Evolutionary conservation across 768 basidiomycete genomes (phyloP).

Genomic region (Russula brevipes): DNA sequence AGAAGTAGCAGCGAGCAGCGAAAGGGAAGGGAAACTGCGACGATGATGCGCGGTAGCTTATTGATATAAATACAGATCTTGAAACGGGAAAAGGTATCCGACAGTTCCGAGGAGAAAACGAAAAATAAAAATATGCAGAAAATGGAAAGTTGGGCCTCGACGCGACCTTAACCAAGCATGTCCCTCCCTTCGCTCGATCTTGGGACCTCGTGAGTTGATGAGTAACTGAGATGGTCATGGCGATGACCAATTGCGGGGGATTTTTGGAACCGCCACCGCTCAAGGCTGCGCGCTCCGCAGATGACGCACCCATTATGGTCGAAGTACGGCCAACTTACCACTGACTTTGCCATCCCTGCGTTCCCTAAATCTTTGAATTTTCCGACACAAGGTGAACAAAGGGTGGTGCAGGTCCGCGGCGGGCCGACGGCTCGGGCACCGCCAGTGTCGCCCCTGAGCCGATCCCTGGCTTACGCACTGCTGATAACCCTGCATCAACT

Average conservation of each 20-base stretch:
- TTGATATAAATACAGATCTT: constrained; percentile 21
- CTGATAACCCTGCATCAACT: no score
- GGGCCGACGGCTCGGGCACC: constrained; percentile 3
- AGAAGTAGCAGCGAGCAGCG: not conserved
- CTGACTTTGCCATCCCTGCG: not conserved
- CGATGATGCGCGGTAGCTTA: constrained; percentile 4
- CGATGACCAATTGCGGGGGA: constrained; percentile 7
- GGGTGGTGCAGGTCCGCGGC: constrained; percentile 5
- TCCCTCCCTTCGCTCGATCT: constrained; percentile 19
- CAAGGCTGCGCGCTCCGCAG: not conserved
- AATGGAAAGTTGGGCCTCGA: constrained; percentile 16
- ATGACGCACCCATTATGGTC: no score
- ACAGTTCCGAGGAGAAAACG: constrained; percentile 17
- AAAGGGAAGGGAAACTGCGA: constrained; percentile 2
- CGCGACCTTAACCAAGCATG: constrained; percentile 14
- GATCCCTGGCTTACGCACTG: not conserved
- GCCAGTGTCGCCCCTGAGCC: constrained; percentile 12
- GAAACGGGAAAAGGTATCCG: constrained; percentile 18
- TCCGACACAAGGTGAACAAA: no score
- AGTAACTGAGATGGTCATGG: constrained; percentile 12
- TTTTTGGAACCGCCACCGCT: not conserved
- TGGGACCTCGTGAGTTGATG: constrained; percentile 23
- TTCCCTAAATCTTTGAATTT: not conserved
- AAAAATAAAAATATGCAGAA: constrained; percentile 16
- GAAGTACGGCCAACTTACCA: no score